Evolutionary conservation across 1,139 yeast genomes (phyloP).

Genomic region (Pneumocystis murina): DNA sequence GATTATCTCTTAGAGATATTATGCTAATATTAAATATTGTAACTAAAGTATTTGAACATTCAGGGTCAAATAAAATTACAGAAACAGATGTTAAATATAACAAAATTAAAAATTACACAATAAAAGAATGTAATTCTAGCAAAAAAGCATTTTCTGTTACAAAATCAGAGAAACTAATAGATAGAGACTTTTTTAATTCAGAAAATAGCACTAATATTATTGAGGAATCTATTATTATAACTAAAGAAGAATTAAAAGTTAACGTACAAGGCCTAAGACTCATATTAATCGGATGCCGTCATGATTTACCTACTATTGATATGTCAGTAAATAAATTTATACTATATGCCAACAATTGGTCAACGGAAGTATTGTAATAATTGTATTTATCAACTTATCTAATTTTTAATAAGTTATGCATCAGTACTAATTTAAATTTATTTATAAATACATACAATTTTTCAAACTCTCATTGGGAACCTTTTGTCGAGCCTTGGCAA

Average conservation of each 20-base stretch:
- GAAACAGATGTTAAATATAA: slow-evolving; percentile 16
- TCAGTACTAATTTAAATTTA: slow-evolving; percentile 54
- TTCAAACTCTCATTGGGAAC: slow-evolving; percentile 93
- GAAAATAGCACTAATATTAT: background rate
- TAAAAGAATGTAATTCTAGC: slow-evolving; percentile 5
- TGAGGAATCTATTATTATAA: slow-evolving; percentile 5
- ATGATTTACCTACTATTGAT: slow-evolving; percentile 84
- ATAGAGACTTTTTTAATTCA: background rate
- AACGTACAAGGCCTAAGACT: slow-evolving; percentile 70
- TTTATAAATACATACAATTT: slow-evolving; percentile 74
- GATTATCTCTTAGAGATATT: slow-evolving; percentile 79
- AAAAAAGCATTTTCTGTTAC: background rate
- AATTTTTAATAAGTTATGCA: slow-evolving; percentile 31
- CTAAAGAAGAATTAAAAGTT: slow-evolving; percentile 50
- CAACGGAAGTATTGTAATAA: slow-evolving; percentile 38
- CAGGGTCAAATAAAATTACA: background rate
- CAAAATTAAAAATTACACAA: slow-evolving; percentile 14
- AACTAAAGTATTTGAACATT: slow-evolving; percentile 50
- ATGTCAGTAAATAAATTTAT: slow-evolving; percentile 63
- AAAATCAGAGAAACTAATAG: background rate
- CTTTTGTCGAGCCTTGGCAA: slow-evolving; percentile 79
- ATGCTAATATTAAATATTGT: slow-evolving; percentile 61
- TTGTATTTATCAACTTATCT: background rate
- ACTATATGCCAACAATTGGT: slow-evolving; percentile 69
- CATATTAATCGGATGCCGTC: slow-evolving; percentile 83